Evolutionary conservation across 306 rosid species (phyloP), one percentile per base, ranked within the genome.

Genomic region (Castanopsis chinensis): DNA sequence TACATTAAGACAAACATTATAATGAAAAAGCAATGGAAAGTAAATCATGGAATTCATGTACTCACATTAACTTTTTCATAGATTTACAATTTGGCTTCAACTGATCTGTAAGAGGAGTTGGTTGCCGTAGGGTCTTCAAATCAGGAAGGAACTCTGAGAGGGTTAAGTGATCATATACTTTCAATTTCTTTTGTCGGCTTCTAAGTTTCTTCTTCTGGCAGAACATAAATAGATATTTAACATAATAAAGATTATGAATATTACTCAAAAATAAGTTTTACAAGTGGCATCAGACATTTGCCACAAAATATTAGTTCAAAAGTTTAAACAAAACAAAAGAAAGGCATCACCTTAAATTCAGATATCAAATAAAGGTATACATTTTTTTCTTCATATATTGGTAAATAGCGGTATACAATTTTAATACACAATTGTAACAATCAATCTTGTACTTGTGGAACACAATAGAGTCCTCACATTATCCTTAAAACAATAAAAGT

Each of bases 111-210:
- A 2, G 27, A 4, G 32, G 52, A 75, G 78, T 18, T 55, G 82
- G 79, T 75, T 75, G 79, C 63, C 45, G 74, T 18, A 81, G 67
- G 61, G 67, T 79, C 80, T 85, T 85, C 76, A 88, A 65, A 74
- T 89, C 88, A 7, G 97, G 93, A 83, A 94, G 93, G 78, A 79
- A 76, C 37, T 91, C 97, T 6, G 85, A 23, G 68, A 94, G 89
- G 37, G 91, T 25, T 35, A 92, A 84, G 64, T 92, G 93, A 84
- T 90, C 84, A 76, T 91, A 92, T 23, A 90, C 93, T 74, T 90
- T 91, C 88, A 91, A 83, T 81, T 91, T 82, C 82, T 82, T 91
- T 83, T 88, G 89, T 7, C 91, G 88, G 41, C 95, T 91, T 70
- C 90, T 76, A 21, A 71, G 88, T 83, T 82, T 90, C 74, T 68